A percentile compares a stretch with the other conserved stretches of the same genome.
These are phyloP conservation scores for Penicillium herquei DNA, from an alignment of 495 filamentous ascomycete species.

Conservation along the genomic window DNA sequence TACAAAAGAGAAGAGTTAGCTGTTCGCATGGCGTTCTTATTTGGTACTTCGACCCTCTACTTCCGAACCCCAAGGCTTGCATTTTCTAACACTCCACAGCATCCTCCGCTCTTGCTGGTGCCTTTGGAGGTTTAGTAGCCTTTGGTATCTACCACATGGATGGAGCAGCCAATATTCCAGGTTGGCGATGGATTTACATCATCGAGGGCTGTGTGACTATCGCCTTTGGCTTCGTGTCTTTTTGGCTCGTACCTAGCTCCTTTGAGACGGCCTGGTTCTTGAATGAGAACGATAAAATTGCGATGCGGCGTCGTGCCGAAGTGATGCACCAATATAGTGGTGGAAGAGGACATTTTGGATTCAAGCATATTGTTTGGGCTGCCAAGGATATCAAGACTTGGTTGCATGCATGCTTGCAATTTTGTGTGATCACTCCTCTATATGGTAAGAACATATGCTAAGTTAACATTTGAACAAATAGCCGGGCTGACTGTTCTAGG, in stretches of 20 bases:
- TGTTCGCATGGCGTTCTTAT: neutral
- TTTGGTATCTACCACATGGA: constrained; percentile 35
- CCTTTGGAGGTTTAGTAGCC: constrained; percentile 23
- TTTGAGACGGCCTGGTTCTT: constrained; percentile 17
- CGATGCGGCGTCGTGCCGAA: constrained; percentile 7
- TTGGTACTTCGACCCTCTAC: neutral
- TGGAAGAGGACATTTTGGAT: no score
- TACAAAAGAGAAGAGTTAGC: neutral
- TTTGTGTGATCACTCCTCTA: no score
- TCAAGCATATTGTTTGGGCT: no score
- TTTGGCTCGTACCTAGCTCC: constrained; percentile 15
- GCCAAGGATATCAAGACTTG: no score
- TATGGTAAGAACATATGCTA: no score
- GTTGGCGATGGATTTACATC: constrained; percentile 45
- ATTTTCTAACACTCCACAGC: neutral
- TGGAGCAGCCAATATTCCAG: constrained; percentile 27
- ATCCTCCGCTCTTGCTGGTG: neutral
- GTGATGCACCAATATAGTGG: neutral
- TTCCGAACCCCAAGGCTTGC: neutral
- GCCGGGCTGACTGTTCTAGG: neutral
- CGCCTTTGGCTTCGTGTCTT: constrained; percentile 12
- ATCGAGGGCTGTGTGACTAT: constrained; percentile 34
- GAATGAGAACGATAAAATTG: constrained; percentile 14
- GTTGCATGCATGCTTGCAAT: no score
- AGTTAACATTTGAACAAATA: no score